A percentile compares a stretch with the other conserved stretches of the same genome.
Conservation (phyloP, 208 protist species). For the Giardia duodenalis region DNA sequence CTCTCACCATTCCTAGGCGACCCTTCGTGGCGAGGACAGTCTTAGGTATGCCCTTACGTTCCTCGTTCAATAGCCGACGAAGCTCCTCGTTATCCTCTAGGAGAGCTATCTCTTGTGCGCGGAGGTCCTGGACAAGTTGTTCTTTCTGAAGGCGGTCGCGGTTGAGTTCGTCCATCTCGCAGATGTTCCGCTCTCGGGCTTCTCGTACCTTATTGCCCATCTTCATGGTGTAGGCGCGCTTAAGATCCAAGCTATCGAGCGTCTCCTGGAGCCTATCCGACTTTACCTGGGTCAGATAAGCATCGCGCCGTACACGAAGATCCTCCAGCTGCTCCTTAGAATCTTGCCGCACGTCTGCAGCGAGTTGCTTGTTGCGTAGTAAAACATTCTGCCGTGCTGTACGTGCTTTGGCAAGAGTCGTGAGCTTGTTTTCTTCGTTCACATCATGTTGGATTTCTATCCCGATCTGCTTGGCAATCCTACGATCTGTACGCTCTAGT, state of each 20-base stretch:
- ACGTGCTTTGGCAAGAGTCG: background rate
- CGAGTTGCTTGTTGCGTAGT: background rate
- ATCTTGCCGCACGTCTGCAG: background rate
- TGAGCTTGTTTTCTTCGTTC: background rate
- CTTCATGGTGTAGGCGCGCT: background rate
- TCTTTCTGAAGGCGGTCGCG: background rate
- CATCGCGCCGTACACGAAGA: background rate
- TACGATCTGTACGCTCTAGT: background rate
- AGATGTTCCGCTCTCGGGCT: background rate
- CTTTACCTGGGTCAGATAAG: background rate
- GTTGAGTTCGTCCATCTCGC: background rate
- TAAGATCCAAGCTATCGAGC: background rate
- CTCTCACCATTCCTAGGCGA: background rate
- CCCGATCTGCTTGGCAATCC: background rate
- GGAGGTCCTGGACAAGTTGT: background rate
- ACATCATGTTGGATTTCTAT: background rate
- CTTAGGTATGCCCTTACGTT: background rate
- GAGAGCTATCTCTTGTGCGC: background rate
- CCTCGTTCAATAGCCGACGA: background rate
- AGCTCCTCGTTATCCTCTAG: background rate
- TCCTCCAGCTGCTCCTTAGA: background rate
- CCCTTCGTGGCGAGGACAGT: background rate
- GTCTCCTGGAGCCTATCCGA: background rate
- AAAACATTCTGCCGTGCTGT: background rate
- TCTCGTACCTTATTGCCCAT: background rate